phyloP scores from a whole-genome alignment of 1,284 basidiomycete genomes.

The Ceratorhiza oryzae-sativae region DNA sequence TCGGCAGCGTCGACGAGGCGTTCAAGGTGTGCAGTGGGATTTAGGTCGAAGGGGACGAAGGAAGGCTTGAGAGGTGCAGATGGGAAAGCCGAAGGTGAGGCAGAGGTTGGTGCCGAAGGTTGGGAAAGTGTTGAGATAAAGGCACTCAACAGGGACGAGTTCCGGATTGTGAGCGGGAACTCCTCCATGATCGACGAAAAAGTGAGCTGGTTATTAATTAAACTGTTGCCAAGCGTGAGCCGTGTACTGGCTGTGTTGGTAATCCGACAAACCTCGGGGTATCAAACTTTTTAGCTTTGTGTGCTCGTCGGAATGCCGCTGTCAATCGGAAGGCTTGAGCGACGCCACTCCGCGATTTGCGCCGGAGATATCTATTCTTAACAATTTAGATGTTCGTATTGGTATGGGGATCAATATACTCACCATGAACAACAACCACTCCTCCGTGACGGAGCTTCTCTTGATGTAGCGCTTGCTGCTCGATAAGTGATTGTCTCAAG shows the following conservation, averaged over 20 bases:
- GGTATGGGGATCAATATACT: conserved; percentile 45
- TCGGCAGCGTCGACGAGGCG: conserved; percentile 85
- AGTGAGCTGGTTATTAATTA: conserved; percentile 86
- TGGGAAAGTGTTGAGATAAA: conserved; percentile 74
- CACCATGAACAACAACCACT: conserved; percentile 90
- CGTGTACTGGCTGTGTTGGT: neutral
- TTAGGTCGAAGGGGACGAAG: conserved; percentile 50
- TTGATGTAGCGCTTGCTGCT: conserved; percentile 86
- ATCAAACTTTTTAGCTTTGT: conserved; percentile 88
- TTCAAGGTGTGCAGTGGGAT: conserved; percentile 47
- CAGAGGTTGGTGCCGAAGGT: conserved; percentile 45
- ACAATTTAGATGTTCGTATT: neutral
- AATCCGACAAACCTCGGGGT: conserved; percentile 68
- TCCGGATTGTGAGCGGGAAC: conserved; percentile 88
- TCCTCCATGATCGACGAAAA: conserved; percentile 91
- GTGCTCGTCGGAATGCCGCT: conserved; percentile 82
- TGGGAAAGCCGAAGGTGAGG: conserved; percentile 60
- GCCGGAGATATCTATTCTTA: conserved; percentile 55
- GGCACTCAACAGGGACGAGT: conserved; percentile 83
- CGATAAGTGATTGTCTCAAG: conserved; percentile 87
- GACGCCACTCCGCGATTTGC: conserved; percentile 85
- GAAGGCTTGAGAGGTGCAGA: conserved; percentile 55
- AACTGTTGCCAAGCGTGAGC: conserved; percentile 55
- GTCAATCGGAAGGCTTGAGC: conserved; percentile 91
- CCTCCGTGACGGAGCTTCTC: conserved; percentile 83